Conservation (phyloP, 768 basidiomycete species). For the Hortiboletus campestris region DNA sequence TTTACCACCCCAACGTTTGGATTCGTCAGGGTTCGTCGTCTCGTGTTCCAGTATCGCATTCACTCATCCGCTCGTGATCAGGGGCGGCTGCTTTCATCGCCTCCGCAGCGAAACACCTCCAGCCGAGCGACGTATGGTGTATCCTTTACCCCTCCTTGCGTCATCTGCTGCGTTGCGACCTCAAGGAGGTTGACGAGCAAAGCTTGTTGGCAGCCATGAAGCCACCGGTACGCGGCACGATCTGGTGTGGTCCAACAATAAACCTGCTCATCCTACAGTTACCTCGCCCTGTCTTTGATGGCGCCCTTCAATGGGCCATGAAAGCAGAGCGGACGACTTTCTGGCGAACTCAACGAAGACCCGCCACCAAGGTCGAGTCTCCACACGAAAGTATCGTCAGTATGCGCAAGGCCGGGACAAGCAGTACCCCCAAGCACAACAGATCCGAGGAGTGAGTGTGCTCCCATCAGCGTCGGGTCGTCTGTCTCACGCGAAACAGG, state of each 20-base stretch:
- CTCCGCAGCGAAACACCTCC: conserved; percentile 78
- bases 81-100: conserved; percentile 88
- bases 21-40: conserved; percentile 77
- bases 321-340: conserved; percentile 76
- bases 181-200: conserved; percentile 69
- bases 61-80: conserved; percentile 29
- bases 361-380: conserved; percentile 54
- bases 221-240: conserved; percentile 58
- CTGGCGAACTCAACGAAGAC: conserved; percentile 62
- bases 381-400: conserved; percentile 70
- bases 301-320: conserved; percentile 86
- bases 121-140: conserved; percentile 91
- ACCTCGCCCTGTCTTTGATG: conserved; percentile 75
- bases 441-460: conserved; percentile 78
- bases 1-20: conserved; percentile 96
- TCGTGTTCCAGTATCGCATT: not conserved
- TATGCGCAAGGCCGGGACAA: conserved; percentile 45
- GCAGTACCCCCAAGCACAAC: conserved; percentile 39
- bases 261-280: conserved; percentile 34
- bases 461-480: not conserved
- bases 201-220: conserved; percentile 76
- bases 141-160: conserved; percentile 91
- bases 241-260: not conserved
- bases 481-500: conserved; percentile 38
- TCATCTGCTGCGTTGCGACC: conserved; percentile 82